Evolutionary conservation across 2,329 filamentous ascomycete species (phyloP), one percentile per base, ranked within the genome.

Genomic region (Fusarium buharicum): DNA sequence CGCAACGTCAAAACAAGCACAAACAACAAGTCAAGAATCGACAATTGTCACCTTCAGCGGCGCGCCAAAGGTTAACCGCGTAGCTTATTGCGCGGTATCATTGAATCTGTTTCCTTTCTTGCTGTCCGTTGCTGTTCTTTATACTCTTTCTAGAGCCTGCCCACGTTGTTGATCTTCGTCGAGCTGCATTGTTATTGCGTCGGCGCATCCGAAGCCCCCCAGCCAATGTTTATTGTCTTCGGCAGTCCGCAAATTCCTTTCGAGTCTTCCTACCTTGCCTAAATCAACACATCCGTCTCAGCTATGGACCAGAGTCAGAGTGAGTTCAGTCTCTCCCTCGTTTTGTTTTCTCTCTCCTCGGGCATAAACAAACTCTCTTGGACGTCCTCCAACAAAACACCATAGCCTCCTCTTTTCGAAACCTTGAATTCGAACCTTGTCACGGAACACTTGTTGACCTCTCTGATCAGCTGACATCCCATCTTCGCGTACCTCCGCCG

Each of bases 1-100:
- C 76, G 76, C 76, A 78, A 78, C 75, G 76, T 70, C 67, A 75
- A 76, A 74, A 75, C 72, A 77, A 77, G 68, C 70, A 77, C 74
- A 77, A 24, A 77, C 74, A 77, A 77, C 71, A 66, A 59, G 59
- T 64, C 65, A 64, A 60, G 71, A 24, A 24, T 28, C 67, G 62
- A 66, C 70, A 66, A 64, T 65, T 63, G 50, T 55, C 62, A 70
- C 66, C 59, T 65, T 66, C 66, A 72, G 62, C 68, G 67, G 71
- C 70, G 72, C 68, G 68, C 71, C 64, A 50, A 37, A 56, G 18
- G 50, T 43, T 56, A 66, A 67, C 55, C 54, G 47, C 50, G 53
- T 38, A 50, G 62, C 55, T 46, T 50, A 17, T 51, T 59, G 52
- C 55, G 54, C 56, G 48, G 43, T 44, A 50, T 59, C 49, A 49